Conservation (phyloP, 768 basidiomycete species). For the Cystofilobasidium bisporidii region DNA sequence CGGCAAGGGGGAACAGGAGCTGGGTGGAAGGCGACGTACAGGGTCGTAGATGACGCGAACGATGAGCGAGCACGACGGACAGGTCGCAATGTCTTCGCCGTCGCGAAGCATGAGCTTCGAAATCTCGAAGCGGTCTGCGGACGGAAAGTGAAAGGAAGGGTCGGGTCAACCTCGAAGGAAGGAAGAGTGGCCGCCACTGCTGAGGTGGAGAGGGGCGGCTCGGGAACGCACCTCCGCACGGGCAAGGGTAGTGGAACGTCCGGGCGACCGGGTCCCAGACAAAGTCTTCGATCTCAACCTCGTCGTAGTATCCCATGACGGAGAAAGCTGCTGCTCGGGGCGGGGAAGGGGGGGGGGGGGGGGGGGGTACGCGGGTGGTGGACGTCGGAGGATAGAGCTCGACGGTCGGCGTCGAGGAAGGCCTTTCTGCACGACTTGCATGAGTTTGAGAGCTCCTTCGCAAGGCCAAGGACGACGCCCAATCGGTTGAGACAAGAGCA, state of each 20-base stretch:
- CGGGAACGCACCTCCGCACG: conserved; percentile 53
- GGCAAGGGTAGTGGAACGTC: conserved; percentile 94
- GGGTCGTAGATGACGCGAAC: conserved; percentile 91
- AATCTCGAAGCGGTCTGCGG: conserved; percentile 82
- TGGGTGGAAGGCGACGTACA: conserved; percentile 47
- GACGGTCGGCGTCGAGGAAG: too few relatives aligned
- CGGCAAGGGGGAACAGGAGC: too few relatives aligned
- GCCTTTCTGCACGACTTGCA: too few relatives aligned
- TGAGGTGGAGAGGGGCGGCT: neutral
- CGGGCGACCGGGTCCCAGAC: conserved; percentile 67
- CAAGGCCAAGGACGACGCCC: too few relatives aligned
- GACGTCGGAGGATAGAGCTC: too few relatives aligned
- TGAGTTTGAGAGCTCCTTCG: too few relatives aligned
- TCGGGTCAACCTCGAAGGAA: neutral
- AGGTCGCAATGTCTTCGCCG: conserved; percentile 88
- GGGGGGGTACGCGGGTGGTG: too few relatives aligned
- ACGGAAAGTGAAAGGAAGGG: neutral
- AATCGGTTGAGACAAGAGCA: too few relatives aligned
- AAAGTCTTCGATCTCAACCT: conserved; percentile 96
- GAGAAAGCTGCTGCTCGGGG: too few relatives aligned
- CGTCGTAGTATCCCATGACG: conserved; percentile 55
- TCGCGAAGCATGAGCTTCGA: conserved; percentile 69
- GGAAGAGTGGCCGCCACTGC: too few relatives aligned
- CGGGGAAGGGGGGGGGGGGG: too few relatives aligned
- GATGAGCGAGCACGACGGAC: conserved; percentile 89